Conservation (phyloP, 768 basidiomycete species). For the Nidularia sp. region DNA sequence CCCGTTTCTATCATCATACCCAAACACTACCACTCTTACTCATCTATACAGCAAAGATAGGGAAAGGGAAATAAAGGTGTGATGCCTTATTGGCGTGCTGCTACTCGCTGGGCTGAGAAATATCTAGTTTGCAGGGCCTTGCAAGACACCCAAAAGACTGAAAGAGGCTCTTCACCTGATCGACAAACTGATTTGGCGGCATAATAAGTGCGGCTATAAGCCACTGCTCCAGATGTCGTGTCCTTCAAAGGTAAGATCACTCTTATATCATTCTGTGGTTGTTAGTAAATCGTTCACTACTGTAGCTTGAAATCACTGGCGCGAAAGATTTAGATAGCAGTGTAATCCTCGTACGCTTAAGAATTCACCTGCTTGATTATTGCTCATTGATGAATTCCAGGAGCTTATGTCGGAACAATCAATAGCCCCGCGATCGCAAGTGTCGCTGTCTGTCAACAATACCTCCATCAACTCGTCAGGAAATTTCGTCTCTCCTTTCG, state of each 20-base stretch:
- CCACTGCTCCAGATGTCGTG: conserved; percentile 63
- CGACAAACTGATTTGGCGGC: conserved; percentile 62
- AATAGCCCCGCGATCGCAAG: conserved; percentile 52
- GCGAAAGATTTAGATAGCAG: conserved; percentile 50
- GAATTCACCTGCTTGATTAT: background rate
- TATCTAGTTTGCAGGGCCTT: conserved; percentile 31
- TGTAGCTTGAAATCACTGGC: conserved; percentile 32
- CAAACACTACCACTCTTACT: conserved; percentile 19
- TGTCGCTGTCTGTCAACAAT: conserved; percentile 25
- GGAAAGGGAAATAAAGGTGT: conserved; percentile 69
- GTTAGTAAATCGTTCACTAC: background rate
- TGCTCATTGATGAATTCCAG: conserved; percentile 27
- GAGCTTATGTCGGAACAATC: conserved; percentile 75
- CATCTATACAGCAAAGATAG: conserved; percentile 55
- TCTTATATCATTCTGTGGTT: background rate
- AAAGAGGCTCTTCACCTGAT: conserved; percentile 49
- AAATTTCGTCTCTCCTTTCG: conserved; percentile 38
- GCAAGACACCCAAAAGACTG: conserved; percentile 74
- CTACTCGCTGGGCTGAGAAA: background rate
- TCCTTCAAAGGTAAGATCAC: conserved; percentile 62
- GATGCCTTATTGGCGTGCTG: conserved; percentile 2
- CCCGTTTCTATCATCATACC: conserved; percentile 38
- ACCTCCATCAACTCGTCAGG: conserved; percentile 52
- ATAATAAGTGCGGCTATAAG: conserved; percentile 67
- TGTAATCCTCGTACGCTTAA: conserved; percentile 51